phyloP scores from a whole-genome alignment of 2,329 filamentous ascomycete species.

The Stagonosporopsis rhizophila region DNA sequence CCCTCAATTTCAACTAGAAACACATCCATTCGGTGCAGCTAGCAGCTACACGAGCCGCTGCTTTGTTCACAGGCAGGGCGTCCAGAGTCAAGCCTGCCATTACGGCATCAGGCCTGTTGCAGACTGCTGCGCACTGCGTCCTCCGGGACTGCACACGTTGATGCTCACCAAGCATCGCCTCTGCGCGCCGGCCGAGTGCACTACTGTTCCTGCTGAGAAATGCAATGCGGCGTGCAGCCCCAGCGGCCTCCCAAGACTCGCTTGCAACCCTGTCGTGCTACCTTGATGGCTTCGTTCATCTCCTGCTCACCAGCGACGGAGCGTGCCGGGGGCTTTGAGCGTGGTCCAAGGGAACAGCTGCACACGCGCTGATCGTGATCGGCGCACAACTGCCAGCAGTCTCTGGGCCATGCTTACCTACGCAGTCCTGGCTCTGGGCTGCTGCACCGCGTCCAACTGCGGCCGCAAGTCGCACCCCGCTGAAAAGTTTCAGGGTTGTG shows the following conservation, averaged over 20 bases:
- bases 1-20: conserved; percentile 14
- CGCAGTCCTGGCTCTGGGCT: background rate
- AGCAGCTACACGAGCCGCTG: conserved; percentile 1
- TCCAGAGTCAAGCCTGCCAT: background rate
- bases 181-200: conserved; percentile 9
- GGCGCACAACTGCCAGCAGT: background rate
- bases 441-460: background rate
- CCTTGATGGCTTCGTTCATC: conserved; percentile 5
- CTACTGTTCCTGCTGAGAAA: conserved; percentile 14
- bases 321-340: background rate
- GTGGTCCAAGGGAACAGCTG: background rate
- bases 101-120: background rate
- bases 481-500: conserved; percentile 7
- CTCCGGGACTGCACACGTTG: background rate
- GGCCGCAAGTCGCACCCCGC: conserved; percentile 9
- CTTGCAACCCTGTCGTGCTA: conserved; percentile 14
- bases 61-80: background rate
- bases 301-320: conserved; percentile 3
- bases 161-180: conserved; percentile 3
- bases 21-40: conserved; percentile 7
- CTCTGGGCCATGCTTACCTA: background rate
- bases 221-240: conserved; percentile 10
- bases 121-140: background rate
- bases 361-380: conserved; percentile 12
- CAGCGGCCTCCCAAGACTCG: conserved; percentile 5